Evolutionary conservation across 108 stramenopile genomes (phyloP), one percentile per base, ranked within the genome.

Genomic region (Nitzschia sp.): DNA sequence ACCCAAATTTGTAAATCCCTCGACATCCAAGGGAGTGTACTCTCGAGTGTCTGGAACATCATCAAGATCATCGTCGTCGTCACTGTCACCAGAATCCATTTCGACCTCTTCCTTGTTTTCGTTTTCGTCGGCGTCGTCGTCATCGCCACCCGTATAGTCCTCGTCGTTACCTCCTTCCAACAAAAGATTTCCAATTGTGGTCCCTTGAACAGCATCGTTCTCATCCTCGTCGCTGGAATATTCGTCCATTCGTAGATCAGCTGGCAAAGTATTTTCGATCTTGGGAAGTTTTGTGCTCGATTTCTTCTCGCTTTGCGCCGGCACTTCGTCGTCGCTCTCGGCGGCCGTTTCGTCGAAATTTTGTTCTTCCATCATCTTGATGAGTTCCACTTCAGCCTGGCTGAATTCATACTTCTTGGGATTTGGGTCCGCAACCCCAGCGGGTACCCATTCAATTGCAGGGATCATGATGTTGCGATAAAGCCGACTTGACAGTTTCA

Each of bases 221-320:
- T 89, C 91, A 24, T 85, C 90, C 32, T 96, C 95, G 64, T 93
- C 93, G 68, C 90, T 89, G 3, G 90, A 89, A 73, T 96, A 96
- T 71, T 96, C 93, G 57, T 96, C 93, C 95, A 96, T 96, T 26
- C 95, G 71, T 19, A 96, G 72, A 64, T 96, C 95, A 1, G 86
- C 87, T 1, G 95, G 95, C 6, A 94, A 66, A 21, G 62, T 65
- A 49, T 70, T 61, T 36, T 58, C 89, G n/a, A 85, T 77, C 36
- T 70, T 66, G 5, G 83, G 76, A 18, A 83, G 36, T 8, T 68
- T 56, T 34, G 33, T 59, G 21, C 65, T 76, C 25, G 54, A 54
- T 35, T 55, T 33, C 32, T 59, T 69, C 54, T 76, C 34, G 15
- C 59, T 57, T 11, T 56, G 45, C 2, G 34, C 28, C 8, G 36